phyloP scores from a whole-genome alignment of 176 grass and related monocot species.

The Oryza glumipatula region DNA sequence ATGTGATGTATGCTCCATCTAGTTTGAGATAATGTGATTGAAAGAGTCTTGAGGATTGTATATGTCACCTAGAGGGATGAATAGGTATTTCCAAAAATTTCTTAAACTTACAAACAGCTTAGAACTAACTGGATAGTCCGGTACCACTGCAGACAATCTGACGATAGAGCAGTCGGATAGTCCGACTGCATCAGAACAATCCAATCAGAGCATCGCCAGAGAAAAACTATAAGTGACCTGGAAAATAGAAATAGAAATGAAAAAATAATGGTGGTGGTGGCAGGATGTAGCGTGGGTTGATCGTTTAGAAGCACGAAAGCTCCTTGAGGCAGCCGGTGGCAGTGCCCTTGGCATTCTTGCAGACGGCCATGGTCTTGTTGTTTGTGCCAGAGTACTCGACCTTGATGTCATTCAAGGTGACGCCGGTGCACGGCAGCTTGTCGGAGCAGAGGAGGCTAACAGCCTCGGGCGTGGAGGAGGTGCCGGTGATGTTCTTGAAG shows the following conservation, averaged over 20 bases:
- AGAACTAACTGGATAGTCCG: too few species aligned
- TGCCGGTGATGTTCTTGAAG: slow-evolving; percentile 67
- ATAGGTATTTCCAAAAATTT: too few species aligned
- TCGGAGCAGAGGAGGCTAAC: slow-evolving; percentile 57
- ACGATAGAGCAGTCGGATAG: too few species aligned
- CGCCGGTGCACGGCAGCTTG: slow-evolving; percentile 43
- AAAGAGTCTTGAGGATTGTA: too few species aligned
- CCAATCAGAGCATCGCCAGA: too few species aligned
- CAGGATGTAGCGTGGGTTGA: neutral
- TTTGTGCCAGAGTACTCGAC: slow-evolving; percentile 40
- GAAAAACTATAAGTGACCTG: too few species aligned
- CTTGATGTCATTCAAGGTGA: slow-evolving; percentile 45
- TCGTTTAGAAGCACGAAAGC: neutral
- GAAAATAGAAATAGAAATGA: neutral
- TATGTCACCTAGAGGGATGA: too few species aligned
- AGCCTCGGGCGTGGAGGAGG: slow-evolving; percentile 44
- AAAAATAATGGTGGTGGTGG: neutral
- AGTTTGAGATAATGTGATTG: too few species aligned
- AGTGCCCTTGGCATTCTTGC: slow-evolving; percentile 21
- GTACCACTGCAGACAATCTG: too few species aligned
- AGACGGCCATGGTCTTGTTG: slow-evolving; percentile 40
- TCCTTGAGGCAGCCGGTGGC: slow-evolving; percentile 25
- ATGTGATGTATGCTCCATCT: too few species aligned
- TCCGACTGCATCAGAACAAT: too few species aligned
- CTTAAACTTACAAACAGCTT: too few species aligned